These are phyloP conservation scores for Asterophora parasitica DNA, from an alignment of 768 basidiomycete genomes.

Conservation along the genomic window DNA sequence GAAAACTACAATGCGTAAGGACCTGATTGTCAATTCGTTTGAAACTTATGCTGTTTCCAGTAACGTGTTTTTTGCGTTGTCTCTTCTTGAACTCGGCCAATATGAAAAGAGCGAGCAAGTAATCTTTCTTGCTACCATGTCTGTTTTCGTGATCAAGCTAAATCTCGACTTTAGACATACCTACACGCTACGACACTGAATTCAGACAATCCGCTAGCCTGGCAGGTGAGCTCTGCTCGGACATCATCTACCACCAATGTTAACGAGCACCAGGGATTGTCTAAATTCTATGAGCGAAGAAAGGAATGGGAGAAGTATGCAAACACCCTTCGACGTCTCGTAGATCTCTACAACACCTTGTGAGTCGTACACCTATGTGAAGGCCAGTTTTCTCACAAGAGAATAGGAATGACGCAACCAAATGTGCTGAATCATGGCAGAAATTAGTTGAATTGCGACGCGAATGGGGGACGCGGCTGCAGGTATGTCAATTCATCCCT, in stretches of 20 bases:
- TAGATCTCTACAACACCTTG: slow-evolving; percentile 55
- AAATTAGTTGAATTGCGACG: slow-evolving; percentile 63
- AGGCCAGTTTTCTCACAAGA: background rate
- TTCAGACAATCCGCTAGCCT: slow-evolving; percentile 69
- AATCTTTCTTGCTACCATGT: slow-evolving; percentile 25
- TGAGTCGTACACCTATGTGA: slow-evolving; percentile 27
- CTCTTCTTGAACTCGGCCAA: slow-evolving; percentile 71
- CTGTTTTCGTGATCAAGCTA: slow-evolving; percentile 10
- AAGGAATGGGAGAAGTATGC: slow-evolving; percentile 55
- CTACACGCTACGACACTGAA: slow-evolving; percentile 68
- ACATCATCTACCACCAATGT: slow-evolving; percentile 10
- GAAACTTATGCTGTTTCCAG: slow-evolving; percentile 32
- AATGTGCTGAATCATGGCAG: slow-evolving; percentile 79
- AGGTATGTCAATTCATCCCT: slow-evolving; percentile 24
- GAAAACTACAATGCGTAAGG: slow-evolving; percentile 82
- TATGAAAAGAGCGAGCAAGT: slow-evolving; percentile 82
- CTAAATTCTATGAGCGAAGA: slow-evolving; percentile 64
- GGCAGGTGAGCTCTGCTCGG: slow-evolving; percentile 58
- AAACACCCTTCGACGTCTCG: slow-evolving; percentile 49
- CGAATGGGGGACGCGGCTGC: slow-evolving; percentile 51
- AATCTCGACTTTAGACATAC: slow-evolving; percentile 52
- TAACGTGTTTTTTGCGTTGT: slow-evolving; percentile 80
- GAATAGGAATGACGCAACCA: slow-evolving; percentile 64
- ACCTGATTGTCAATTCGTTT: background rate
- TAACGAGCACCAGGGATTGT: slow-evolving; percentile 52